phyloP scores from a whole-genome alignment of 352 stramenopile species.

The Phytophthora agathidicida region DNA sequence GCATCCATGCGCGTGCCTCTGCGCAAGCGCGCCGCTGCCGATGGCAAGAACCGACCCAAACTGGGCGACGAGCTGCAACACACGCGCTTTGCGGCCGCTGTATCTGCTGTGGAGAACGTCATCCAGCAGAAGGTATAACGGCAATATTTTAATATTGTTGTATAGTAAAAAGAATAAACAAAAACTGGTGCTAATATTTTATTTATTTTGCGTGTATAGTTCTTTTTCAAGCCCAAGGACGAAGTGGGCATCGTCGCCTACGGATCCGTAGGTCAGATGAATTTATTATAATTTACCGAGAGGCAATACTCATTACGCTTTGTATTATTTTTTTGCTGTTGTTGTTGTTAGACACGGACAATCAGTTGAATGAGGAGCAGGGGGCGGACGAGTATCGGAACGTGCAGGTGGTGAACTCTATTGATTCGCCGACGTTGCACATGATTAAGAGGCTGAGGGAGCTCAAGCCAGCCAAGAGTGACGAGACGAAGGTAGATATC shows the following conservation, averaged over 20 bases:
- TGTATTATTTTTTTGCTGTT: background rate
- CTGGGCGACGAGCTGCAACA: slow-evolving; percentile 29
- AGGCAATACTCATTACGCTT: background rate
- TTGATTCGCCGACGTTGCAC: slow-evolving; percentile 66
- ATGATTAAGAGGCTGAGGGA: slow-evolving; percentile 64
- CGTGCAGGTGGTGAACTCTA: slow-evolving; percentile 60
- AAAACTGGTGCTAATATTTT: background rate
- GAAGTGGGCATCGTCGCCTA: slow-evolving; percentile 82
- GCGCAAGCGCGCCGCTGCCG: slow-evolving; percentile 37
- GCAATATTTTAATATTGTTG: background rate
- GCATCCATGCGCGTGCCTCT: slow-evolving; percentile 66
- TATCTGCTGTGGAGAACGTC: slow-evolving; percentile 62
- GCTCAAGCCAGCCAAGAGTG: slow-evolving; percentile 31
- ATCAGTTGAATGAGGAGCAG: slow-evolving; percentile 80
- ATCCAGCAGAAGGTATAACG: slow-evolving; percentile 66
- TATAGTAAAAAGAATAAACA: too few relatives aligned
- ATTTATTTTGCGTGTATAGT: slow-evolving; percentile 23
- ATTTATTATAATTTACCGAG: too few relatives aligned
- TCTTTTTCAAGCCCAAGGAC: slow-evolving; percentile 85
- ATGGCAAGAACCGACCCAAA: slow-evolving; percentile 16
- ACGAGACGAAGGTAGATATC: slow-evolving; percentile 60
- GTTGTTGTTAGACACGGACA: slow-evolving; percentile 62
- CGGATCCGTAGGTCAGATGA: slow-evolving; percentile 55
- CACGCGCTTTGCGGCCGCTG: slow-evolving; percentile 66
- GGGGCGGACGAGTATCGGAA: slow-evolving; percentile 63